phyloP scores from a whole-genome alignment of 768 basidiomycete genomes.

The Melanogaster broomeanus region DNA sequence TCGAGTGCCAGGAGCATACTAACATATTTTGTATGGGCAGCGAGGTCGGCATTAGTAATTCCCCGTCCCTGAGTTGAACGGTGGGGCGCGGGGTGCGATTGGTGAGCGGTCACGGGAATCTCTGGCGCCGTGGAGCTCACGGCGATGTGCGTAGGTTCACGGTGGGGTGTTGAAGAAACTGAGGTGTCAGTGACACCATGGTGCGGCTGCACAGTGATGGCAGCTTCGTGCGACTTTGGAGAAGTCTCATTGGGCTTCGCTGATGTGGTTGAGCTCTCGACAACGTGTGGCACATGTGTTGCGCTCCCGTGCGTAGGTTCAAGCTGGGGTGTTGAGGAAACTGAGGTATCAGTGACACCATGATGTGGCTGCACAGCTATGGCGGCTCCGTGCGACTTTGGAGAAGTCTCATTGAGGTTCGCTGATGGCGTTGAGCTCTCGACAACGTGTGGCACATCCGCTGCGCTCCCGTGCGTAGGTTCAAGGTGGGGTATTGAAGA shows the following conservation, averaged over 20 bases:
- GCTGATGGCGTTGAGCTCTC: neutral
- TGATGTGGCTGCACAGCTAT: too few relatives aligned
- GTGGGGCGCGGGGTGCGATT: neutral
- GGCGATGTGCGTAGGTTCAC: too few relatives aligned
- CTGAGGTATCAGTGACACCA: too few relatives aligned
- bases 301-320: too few relatives aligned
- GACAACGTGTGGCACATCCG: neutral
- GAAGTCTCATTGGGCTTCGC: neutral
- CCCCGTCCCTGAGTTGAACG: slow-evolving; percentile 1
- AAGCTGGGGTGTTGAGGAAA: too few relatives aligned
- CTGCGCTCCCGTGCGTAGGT: neutral
- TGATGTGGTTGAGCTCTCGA: too few relatives aligned
- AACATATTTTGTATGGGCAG: slow-evolving; percentile 45
- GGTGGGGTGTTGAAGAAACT: too few relatives aligned
- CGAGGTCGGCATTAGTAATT: neutral
- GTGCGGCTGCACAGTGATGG: too few relatives aligned
- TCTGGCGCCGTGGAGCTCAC: too few relatives aligned
- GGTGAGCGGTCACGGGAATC: too few relatives aligned
- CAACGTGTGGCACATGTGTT: neutral
- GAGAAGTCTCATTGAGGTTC: neutral
- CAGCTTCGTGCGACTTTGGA: neutral
- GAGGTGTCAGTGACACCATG: too few relatives aligned
- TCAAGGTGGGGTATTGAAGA: neutral
- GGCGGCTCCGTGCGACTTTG: neutral
- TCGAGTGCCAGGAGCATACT: slow-evolving; percentile 57